These are phyloP conservation scores for Zymoseptoria ardabiliae DNA, from an alignment of 2,329 filamentous ascomycete species.

Conservation along the genomic window DNA sequence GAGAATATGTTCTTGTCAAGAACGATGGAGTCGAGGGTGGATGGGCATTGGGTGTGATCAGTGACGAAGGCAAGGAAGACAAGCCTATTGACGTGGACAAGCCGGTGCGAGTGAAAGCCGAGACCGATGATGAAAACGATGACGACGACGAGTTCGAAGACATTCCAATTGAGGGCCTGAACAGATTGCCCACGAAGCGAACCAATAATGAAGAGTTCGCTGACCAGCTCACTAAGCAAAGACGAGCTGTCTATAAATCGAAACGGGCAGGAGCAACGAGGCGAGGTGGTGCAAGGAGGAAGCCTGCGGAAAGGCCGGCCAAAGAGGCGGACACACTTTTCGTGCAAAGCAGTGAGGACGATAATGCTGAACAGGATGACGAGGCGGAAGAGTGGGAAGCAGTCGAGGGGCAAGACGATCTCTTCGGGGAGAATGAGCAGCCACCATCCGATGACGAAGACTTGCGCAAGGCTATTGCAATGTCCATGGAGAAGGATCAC, in stretches of 20 bases:
- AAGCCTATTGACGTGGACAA: slow-evolving; percentile 90
- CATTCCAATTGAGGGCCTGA: slow-evolving; percentile 82
- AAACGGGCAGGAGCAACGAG: slow-evolving; percentile 23
- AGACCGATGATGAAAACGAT: slow-evolving; percentile 48
- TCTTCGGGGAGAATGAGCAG: slow-evolving; percentile 51
- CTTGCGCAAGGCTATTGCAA: slow-evolving; percentile 70
- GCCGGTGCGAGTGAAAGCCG: slow-evolving; percentile 43
- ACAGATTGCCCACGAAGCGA: slow-evolving; percentile 63
- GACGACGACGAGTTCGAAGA: slow-evolving; percentile 79
- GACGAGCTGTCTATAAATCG: slow-evolving; percentile 43
- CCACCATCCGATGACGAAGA: slow-evolving; percentile 57
- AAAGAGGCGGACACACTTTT: slow-evolving; percentile 49
- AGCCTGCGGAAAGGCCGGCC: slow-evolving; percentile 12
- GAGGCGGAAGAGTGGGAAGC: slow-evolving; percentile 36
- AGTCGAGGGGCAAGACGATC: slow-evolving; percentile 41
- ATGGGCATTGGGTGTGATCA: slow-evolving; percentile 92
- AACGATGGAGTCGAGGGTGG: slow-evolving; percentile 92
- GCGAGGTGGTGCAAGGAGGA: slow-evolving; percentile 16
- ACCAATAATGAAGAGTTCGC: slow-evolving; percentile 19
- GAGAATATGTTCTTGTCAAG: slow-evolving; percentile 93
- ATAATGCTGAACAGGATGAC: slow-evolving; percentile 22
- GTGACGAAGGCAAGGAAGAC: slow-evolving; percentile 69
- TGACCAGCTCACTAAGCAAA: slow-evolving; percentile 35
- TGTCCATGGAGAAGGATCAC: slow-evolving; percentile 64
- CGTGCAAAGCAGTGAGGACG: slow-evolving; percentile 38